Conservation (phyloP, 2,329 filamentous ascomycete species). For the Dothiorella sarmentorum region DNA sequence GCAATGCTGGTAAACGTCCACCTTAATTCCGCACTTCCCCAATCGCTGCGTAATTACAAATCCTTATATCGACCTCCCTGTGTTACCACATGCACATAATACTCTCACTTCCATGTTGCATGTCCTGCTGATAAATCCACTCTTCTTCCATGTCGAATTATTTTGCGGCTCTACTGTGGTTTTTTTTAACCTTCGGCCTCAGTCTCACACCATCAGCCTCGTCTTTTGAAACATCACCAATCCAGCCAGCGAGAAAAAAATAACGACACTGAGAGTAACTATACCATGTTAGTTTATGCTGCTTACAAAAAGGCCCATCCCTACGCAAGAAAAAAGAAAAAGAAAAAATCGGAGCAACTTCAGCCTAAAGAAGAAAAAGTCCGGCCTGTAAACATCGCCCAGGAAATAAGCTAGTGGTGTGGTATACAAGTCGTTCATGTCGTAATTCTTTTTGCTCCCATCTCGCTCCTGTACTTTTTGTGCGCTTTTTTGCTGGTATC, state of each 20-base stretch:
- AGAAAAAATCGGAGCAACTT: not conserved
- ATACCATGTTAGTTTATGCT: conserved; percentile 6
- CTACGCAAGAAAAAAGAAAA: not conserved
- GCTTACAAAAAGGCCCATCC: not conserved
- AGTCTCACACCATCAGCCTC: not conserved
- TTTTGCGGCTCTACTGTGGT: too few species aligned
- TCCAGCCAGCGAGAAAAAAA: not conserved
- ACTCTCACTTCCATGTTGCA: not conserved
- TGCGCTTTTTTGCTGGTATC: too few species aligned
- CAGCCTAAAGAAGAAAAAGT: not conserved
- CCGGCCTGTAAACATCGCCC: not conserved
- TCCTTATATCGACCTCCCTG: not conserved
- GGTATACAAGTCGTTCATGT: conserved; percentile 12
- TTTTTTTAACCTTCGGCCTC: too few species aligned
- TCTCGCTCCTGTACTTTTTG: not conserved
- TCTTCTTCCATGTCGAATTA: too few species aligned
- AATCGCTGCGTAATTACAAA: not conserved
- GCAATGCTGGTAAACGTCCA: not conserved
- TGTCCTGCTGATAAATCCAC: not conserved
- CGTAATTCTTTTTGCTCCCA: not conserved
- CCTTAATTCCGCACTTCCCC: not conserved
- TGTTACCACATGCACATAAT: not conserved
- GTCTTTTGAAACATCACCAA: not conserved
- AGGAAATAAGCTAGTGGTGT: not conserved
- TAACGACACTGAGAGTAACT: not conserved